Percentiles rank a stretch among this genome's conserved stretches.
Evolutionary conservation across 2,329 filamentous ascomycete species (phyloP).

Genomic region (Aspergillus fischeri): DNA sequence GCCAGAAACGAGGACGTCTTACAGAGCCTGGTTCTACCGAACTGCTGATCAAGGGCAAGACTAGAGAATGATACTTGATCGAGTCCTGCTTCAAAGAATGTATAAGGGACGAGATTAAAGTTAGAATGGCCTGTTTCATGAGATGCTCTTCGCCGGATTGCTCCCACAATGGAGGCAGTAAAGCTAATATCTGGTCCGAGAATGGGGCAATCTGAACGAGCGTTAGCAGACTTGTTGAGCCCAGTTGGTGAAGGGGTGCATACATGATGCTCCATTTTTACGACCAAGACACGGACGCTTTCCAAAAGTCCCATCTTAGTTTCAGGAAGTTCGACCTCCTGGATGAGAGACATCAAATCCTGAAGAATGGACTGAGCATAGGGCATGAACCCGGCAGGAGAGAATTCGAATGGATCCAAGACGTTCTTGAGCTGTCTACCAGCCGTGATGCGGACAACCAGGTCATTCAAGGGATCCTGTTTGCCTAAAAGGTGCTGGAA

Average conservation of each 20-base stretch:
- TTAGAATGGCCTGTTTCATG: slow-evolving; percentile 89
- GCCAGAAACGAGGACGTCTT: slow-evolving; percentile 14
- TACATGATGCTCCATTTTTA: slow-evolving; percentile 72
- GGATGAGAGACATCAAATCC: slow-evolving; percentile 71
- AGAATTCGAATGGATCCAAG: slow-evolving; percentile 81
- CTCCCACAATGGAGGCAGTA: slow-evolving; percentile 80
- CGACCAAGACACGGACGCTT: slow-evolving; percentile 76
- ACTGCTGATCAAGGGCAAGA: slow-evolving; percentile 76
- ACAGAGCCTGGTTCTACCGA: slow-evolving; percentile 74
- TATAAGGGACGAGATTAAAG: slow-evolving; percentile 79
- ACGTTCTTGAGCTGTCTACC: slow-evolving; percentile 77
- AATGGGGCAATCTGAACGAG: slow-evolving; percentile 52
- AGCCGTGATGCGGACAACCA: slow-evolving; percentile 87
- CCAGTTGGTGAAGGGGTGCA: slow-evolving; percentile 11
- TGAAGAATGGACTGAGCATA: slow-evolving; percentile 71
- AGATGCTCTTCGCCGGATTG: slow-evolving; percentile 81
- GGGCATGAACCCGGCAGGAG: slow-evolving; percentile 67
- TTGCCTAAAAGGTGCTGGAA: slow-evolving; percentile 81
- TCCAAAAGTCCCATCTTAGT: slow-evolving; percentile 87
- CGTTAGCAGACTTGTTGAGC: slow-evolving; percentile 4
- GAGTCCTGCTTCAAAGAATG: slow-evolving; percentile 77
- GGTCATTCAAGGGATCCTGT: slow-evolving; percentile 74
- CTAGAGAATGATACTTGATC: slow-evolving; percentile 70
- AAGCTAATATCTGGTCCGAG: slow-evolving; percentile 75
- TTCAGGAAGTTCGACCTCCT: slow-evolving; percentile 75